Percentiles rank a stretch among this genome's conserved stretches.
Conservation (phyloP, 257 asterid genomes). For the Handroanthus guayacan region DNA sequence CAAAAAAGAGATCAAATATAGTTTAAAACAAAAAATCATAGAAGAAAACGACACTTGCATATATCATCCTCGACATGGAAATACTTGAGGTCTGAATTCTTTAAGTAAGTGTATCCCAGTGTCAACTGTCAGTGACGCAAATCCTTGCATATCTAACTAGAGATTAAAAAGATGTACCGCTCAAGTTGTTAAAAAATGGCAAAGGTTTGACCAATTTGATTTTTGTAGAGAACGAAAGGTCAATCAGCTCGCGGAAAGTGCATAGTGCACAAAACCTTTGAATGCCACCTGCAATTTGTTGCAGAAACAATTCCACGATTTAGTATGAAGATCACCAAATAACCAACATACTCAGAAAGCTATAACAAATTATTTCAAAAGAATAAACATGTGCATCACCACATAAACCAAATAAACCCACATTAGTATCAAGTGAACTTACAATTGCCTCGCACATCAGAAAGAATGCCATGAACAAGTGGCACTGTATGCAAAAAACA, state of each 20-base stretch:
- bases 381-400: background rate
- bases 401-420: background rate
- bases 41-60: background rate
- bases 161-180: conserved; percentile 51
- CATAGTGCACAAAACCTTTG: conserved; percentile 50
- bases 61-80: background rate
- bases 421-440: conserved; percentile 5
- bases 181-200: conserved; percentile 55
- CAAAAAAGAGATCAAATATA: background rate
- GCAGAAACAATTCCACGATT: background rate
- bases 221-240: conserved; percentile 36
- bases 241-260: conserved; percentile 50
- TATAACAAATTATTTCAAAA: background rate
- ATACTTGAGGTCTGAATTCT: background rate
- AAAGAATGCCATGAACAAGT: conserved; percentile 49
- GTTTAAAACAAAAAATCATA: background rate
- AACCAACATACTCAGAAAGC: background rate
- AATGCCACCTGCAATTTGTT: conserved; percentile 45
- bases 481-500: conserved; percentile 65
- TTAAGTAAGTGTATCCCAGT: background rate
- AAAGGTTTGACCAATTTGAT: conserved; percentile 44
- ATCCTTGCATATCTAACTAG: background rate
- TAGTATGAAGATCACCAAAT: background rate
- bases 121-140: background rate
- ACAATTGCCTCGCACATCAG: conserved; percentile 39